Base-by-base conservation (phyloP, 2,329 filamentous ascomycete genomes). In the Monilinia aucupariae region DNA sequence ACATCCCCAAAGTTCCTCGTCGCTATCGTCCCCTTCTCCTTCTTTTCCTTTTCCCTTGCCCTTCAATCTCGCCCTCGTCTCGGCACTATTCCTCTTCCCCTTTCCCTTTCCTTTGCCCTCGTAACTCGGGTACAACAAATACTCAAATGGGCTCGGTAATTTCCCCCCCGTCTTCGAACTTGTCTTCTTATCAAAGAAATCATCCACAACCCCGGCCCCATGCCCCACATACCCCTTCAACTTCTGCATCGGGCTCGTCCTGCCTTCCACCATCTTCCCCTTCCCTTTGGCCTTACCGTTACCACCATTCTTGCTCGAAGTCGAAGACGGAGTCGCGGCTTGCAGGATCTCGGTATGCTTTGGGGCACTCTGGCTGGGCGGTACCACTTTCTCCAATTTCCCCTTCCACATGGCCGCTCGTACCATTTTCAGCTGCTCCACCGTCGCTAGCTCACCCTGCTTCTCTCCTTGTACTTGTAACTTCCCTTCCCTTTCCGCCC, bases 151-250 rank as follows among this genome's bases (percentile, higher is more conserved):
- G 15, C 17, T 48, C 17, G 60, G 51, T 15, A 58, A 13, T 15
- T 58, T 62, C 12, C 55, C 12, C 30, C 25, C 52, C 37, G 37
- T 22, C 25, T 53, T 53, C 27, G n/a, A 47, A 34, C 15, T 25
- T 7, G 54, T 34, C n/a, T 47, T 61, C 2, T 32, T 61, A 25
- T 43, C 59, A n/a, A 39, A 13, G 27, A 15, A 32, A 15, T 61
- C 59, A 34, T 61, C 25, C 8, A 41, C 43, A 25, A 13, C 32
- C 13, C 39, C 52, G 6, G n/a, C 43, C 3, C 32, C 30, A 15
- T 49, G 41, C 12, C 52, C 60, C 20, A 62, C 58, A 34, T 62
- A 62, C 5, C 47, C 60, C 27, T 56, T 56, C 2, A 62, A 43
- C n/a, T 32, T 62, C 45, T 58, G 48, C 3, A 61, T 32, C 27